Evolutionary conservation across 345 rosid species (phyloP).

Genomic region (Garcia nutans): DNA sequence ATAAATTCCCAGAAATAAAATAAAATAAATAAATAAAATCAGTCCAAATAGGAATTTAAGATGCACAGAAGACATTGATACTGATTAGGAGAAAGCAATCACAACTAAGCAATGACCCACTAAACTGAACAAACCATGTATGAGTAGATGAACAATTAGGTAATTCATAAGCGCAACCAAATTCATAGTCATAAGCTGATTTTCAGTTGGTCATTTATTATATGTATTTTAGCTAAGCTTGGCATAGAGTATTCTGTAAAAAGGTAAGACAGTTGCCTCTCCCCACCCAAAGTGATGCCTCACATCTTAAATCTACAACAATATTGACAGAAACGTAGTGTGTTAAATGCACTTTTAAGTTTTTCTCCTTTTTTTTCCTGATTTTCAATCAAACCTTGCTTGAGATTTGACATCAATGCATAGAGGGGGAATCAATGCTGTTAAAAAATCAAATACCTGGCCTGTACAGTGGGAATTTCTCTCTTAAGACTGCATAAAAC

Average conservation of each 20-base stretch:
- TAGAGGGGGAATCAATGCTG: neutral
- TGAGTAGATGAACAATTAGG: neutral
- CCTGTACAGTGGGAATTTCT: conserved; percentile 50
- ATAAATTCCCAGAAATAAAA: too few relatives aligned
- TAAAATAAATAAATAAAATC: too few relatives aligned
- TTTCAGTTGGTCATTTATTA: neutral
- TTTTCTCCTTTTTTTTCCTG: neutral
- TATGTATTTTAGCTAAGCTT: neutral
- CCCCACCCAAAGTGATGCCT: too few relatives aligned
- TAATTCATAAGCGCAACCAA: neutral
- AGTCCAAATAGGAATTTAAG: too few relatives aligned
- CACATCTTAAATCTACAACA: too few relatives aligned
- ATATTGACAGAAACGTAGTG: too few relatives aligned
- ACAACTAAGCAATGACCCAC: neutral
- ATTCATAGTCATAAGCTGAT: neutral
- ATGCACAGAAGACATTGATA: too few relatives aligned
- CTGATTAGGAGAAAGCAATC: neutral
- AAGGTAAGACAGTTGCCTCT: too few relatives aligned
- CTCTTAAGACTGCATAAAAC: conserved; percentile 52
- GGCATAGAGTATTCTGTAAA: too few relatives aligned
- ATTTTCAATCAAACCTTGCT: neutral
- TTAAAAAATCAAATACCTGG: conserved; percentile 40
- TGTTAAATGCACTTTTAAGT: too few relatives aligned
- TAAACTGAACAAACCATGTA: neutral
- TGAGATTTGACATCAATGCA: neutral